Base-by-base conservation (phyloP, 2,329 filamentous ascomycete genomes). In the Atkinsonella texensis region DNA sequence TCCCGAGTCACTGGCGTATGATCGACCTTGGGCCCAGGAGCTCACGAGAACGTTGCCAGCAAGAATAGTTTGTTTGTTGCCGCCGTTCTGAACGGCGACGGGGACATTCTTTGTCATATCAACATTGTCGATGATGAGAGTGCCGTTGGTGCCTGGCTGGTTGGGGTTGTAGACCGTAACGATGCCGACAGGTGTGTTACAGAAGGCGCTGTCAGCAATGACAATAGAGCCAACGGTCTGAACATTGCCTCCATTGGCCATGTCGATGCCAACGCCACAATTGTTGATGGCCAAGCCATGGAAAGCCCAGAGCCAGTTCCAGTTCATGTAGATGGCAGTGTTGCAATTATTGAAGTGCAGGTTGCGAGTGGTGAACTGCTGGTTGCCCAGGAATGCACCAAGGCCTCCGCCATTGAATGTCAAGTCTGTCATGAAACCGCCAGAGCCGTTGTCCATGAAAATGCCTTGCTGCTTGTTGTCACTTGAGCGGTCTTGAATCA, bases 291-390 rank as follows among this genome's bases (percentile, higher is more conserved):
- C 76, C 39, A 94, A 59, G 38, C 80, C 85, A 64, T 91, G 88
- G 69, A 93, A 80, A 44, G 84, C 81, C 84, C 86, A 94, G 17
- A 82, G 74, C 89, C 89, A 95, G 71, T 91, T 87, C 89, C 89
- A 95, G 74, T 89, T 89, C 82, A 93, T 85, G 70, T 80, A 88
- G 56, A 95, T 81, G 55, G 86, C 89, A 2, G 87, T 94, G 63
- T 87, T 77, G 73, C 86, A 90, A 66, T 79, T 76, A 65, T 86
- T 87, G 76, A 94, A 94, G 38, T 77, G 85, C 64, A 93, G 63
- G 68, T 94, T 93, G 58, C 88, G 84, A 31, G 83, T 84, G 40
- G 87, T 91, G 68, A 91, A 93, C 68, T 95, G 89, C 70, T 95
- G 89, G 68, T 83, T 89, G 48, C 89, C 89, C 28, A 91, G 73